Base-by-base conservation (phyloP, 2,329 filamentous ascomycete genomes). In the Tothia fuscella region DNA sequence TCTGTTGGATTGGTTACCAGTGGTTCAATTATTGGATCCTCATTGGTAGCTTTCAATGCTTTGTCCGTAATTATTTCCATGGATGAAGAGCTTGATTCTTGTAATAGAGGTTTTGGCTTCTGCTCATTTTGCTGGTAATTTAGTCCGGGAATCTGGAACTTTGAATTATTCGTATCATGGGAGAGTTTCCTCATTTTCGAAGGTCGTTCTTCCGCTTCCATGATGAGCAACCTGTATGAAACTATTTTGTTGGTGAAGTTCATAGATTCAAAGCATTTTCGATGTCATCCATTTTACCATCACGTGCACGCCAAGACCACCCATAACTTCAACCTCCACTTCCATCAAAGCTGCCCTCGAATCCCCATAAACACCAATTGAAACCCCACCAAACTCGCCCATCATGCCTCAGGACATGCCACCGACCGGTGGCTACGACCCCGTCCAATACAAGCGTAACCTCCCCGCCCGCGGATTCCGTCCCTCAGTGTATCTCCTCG, bases 381-480 rank as follows among this genome's bases (percentile, higher is more conserved):
- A 33, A n/a, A 14, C 30, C 16, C 19, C 10, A 33, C 14, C 33
- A 29, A 48, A 12, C 25, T 50, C 45, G 43, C 44, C 62, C 71
- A 79, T 51, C 59, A 95, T 96, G 89, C 80, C 83, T 71, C 88
- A 96, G 75, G 91, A 98, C 73, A 85, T 98, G 78, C 91, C 91
- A 70, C 91, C 91, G 55, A 64, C 67, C 59, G 91, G 89, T 71
- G 91, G 91, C 73, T 98, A 98, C 67, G 82, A 79, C 64, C 81
- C 89, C 64, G 82, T 98, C 51, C 91, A 98, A 69, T 98, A 95
- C 74, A 93, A 93, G 78, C 82, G 91, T 65, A 96, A 96, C 68
- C 71, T 98, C 48, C 91, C 91, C 49, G 79, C 83, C 49, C 82
- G 82, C 57, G 89, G 89, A 53, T 93, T 96, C 74, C 80, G 82